Evolutionary conservation across 345 rosid species (phyloP).

Genomic region (Eucalyptus tenuipes): DNA sequence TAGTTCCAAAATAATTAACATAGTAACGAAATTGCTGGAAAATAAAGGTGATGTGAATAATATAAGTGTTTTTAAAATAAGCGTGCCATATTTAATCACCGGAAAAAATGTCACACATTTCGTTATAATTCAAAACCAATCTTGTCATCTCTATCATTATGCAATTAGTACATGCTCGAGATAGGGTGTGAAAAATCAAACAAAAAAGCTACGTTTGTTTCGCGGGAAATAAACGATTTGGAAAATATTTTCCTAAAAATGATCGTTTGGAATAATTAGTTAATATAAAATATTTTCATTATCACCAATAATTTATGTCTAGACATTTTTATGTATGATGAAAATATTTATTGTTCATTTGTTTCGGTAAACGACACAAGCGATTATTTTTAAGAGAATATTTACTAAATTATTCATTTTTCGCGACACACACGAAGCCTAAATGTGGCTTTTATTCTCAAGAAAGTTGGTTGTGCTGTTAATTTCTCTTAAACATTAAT

Average conservation of each 20-base stretch:
- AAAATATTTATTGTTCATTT: not conserved
- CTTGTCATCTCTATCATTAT: not conserved
- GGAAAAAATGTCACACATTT: not conserved
- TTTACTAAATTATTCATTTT: not conserved
- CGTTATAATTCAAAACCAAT: not conserved
- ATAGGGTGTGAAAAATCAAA: not conserved
- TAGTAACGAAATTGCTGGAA: not conserved
- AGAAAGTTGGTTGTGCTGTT: not conserved
- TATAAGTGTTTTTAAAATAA: not conserved
- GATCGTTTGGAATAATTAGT: not conserved
- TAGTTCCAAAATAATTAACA: not conserved
- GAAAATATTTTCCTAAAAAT: accelerated
- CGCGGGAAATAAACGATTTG: accelerated
- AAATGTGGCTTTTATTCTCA: not conserved
- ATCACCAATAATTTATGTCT: not conserved
- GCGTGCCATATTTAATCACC: not conserved
- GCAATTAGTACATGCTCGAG: accelerated
- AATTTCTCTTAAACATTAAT: not conserved
- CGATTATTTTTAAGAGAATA: not conserved
- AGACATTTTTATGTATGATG: not conserved
- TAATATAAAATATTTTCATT: not conserved
- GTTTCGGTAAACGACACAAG: accelerated
- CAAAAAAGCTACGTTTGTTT: accelerated
- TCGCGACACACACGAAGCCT: accelerated
- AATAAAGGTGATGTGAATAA: not conserved